Evolutionary conservation across 768 basidiomycete genomes (phyloP).

Genomic region (Amanita rimosa): DNA sequence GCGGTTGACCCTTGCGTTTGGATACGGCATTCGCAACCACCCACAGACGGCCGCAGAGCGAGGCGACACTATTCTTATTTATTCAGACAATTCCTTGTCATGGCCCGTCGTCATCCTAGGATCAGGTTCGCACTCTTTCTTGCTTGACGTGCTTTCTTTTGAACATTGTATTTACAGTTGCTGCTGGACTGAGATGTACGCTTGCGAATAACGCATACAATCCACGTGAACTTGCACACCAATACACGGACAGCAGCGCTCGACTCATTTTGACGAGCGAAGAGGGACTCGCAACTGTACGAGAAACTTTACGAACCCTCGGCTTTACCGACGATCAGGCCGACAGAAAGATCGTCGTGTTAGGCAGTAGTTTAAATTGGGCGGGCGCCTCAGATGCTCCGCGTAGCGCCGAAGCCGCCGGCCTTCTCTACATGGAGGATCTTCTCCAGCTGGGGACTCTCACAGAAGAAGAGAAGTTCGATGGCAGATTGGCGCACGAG

Average conservation of each 20-base stretch:
- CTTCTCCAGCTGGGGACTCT: conserved; percentile 42
- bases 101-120: conserved; percentile 40
- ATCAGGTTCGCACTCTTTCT: conserved; percentile 19
- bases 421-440: conserved; percentile 30
- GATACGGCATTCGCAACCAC: conserved; percentile 40
- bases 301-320: conserved; percentile 41
- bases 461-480: conserved; percentile 40
- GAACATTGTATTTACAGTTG: conserved; percentile 23
- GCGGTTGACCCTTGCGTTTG: conserved; percentile 44
- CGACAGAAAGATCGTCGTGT: conserved; percentile 42
- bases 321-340: conserved; percentile 38
- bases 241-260: conserved; percentile 60
- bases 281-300: conserved; percentile 41
- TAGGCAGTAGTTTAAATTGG: conserved; percentile 40
- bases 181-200: conserved; percentile 59
- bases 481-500: conserved; percentile 39
- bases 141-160: conserved; percentile 1
- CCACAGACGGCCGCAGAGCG: conserved; percentile 22
- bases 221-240: conserved; percentile 55
- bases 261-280: conserved; percentile 55
- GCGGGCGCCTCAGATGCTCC: conserved; percentile 23
- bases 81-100: conserved; percentile 53
- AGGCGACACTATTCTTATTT: conserved; percentile 54
- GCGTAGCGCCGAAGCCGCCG: conserved; percentile 14
- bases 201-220: conserved; percentile 70